phyloP scores from a whole-genome alignment of 2,329 filamentous ascomycete species.

The Botryotinia globosa region DNA sequence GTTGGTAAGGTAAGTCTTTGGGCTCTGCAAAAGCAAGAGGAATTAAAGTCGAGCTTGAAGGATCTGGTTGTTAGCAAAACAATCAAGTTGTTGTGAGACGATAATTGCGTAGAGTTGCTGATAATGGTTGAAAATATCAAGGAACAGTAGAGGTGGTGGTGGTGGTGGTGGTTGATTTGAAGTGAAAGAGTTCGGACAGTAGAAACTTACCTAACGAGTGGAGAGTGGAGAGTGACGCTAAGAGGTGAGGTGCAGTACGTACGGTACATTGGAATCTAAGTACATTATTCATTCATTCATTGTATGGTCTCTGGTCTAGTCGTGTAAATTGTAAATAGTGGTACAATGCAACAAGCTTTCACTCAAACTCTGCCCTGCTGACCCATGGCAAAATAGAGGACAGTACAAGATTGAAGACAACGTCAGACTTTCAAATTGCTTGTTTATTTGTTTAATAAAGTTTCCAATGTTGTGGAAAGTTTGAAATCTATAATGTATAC shows the following conservation, averaged over 20 bases:
- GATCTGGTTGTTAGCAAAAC: background rate
- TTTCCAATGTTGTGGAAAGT: background rate
- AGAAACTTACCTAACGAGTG: conserved; percentile 10
- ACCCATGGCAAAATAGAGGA: conserved; percentile 3
- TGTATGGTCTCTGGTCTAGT: background rate
- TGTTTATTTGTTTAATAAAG: background rate
- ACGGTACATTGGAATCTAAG: background rate
- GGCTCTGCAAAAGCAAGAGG: conserved; percentile 7
- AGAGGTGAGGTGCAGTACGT: background rate
- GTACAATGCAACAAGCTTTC: conserved; percentile 10
- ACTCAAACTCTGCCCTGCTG: conserved; percentile 10
- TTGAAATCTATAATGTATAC: background rate
- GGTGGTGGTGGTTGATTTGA: background rate
- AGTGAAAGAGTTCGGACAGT: conserved; percentile 6
- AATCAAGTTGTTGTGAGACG: background rate
- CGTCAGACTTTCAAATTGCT: background rate
- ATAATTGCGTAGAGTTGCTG: background rate
- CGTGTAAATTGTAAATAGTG: background rate
- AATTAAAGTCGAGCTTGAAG: background rate
- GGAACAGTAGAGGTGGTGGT: background rate
- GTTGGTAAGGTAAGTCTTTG: background rate
- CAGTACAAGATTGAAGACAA: background rate
- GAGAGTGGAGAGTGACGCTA: conserved; percentile 11
- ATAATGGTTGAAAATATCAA: background rate
- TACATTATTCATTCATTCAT: too few species aligned